phyloP scores from a whole-genome alignment of 192 early-diverging fungal species.

The Backusella tuberculispora region DNA sequence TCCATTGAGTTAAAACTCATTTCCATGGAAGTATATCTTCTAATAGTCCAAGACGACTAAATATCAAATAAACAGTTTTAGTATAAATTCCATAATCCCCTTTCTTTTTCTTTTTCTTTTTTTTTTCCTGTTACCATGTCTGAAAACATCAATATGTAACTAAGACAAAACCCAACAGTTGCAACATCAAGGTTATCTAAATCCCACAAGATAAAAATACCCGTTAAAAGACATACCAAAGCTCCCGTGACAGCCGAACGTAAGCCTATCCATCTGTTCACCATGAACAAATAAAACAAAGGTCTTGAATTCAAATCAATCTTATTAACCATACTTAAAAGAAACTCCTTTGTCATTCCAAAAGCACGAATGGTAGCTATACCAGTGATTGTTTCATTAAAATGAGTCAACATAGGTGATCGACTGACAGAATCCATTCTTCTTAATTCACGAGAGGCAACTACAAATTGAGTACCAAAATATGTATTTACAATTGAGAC shows the following conservation, averaged over 20 bases:
- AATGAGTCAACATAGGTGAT: constrained; percentile 76
- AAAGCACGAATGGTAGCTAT: constrained; percentile 87
- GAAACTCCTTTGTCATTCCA: constrained; percentile 64
- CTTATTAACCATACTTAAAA: constrained; percentile 51
- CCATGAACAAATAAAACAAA: constrained; percentile 77
- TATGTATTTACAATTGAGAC: constrained; percentile 47
- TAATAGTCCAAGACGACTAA: constrained; percentile 60
- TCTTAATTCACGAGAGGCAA: constrained; percentile 79
- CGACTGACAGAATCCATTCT: constrained; percentile 77
- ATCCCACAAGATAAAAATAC: constrained; percentile 61
- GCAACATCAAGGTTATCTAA: constrained; percentile 66
- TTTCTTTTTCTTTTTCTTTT: no score
- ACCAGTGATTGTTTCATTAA: constrained; percentile 73
- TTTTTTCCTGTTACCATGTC: constrained; percentile 65
- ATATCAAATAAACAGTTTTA: constrained; percentile 17
- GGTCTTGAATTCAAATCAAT: constrained; percentile 69
- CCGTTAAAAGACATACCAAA: constrained; percentile 68
- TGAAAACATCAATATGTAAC: constrained; percentile 72
- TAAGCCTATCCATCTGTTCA: constrained; percentile 85
- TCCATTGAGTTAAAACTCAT: constrained; percentile 87
- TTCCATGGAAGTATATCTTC: constrained; percentile 71
- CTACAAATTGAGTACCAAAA: constrained; percentile 62
- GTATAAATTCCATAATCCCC: no score
- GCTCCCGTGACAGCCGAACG: constrained; percentile 77
- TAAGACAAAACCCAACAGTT: constrained; percentile 82